Evolutionary conservation across 1,284 basidiomycete genomes (phyloP).

Genomic region (Marasmius oreades): DNA sequence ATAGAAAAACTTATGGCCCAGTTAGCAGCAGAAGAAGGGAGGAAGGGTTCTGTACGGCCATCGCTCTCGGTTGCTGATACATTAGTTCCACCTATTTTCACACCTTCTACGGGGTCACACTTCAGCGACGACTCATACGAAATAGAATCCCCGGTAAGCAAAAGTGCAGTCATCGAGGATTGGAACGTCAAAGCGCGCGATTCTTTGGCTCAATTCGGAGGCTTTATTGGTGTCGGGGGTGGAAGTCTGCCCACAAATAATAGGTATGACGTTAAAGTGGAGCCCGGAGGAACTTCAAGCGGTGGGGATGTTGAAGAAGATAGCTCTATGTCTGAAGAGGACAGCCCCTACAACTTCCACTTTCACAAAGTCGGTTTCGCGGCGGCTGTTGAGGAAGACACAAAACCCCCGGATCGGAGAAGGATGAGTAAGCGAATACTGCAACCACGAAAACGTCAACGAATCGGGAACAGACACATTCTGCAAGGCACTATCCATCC

Average conservation of each 20-base stretch:
- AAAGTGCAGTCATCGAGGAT: conserved; percentile 51
- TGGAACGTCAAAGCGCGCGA: conserved; percentile 72
- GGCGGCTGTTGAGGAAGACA: no score
- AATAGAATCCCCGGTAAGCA: conserved; percentile 24
- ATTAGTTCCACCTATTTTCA: conserved; percentile 31
- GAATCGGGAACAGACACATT: no score
- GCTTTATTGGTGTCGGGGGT: conserved; percentile 56
- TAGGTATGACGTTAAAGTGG: conserved; percentile 43
- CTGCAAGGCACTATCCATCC: no score
- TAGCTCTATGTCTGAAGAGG: no score
- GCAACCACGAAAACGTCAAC: no score
- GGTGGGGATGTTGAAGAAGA: conserved; percentile 34
- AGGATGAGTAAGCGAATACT: no score
- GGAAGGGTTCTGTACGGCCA: conserved; percentile 14
- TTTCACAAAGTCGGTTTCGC: no score
- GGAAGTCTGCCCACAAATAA: conserved; percentile 48
- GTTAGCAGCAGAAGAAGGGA: conserved; percentile 53
- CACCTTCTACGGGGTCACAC: conserved; percentile 29
- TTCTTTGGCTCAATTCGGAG: conserved; percentile 61
- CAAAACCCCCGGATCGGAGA: no score
- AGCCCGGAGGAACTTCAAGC: conserved; percentile 35
- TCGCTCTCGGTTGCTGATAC: conserved; percentile 21
- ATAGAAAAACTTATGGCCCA: conserved; percentile 66
- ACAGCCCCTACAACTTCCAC: no score
- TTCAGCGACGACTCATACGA: conserved; percentile 21